Evolutionary conservation across 257 asterid species (phyloP).

Genomic region (Dorcoceras hygrometricum): DNA sequence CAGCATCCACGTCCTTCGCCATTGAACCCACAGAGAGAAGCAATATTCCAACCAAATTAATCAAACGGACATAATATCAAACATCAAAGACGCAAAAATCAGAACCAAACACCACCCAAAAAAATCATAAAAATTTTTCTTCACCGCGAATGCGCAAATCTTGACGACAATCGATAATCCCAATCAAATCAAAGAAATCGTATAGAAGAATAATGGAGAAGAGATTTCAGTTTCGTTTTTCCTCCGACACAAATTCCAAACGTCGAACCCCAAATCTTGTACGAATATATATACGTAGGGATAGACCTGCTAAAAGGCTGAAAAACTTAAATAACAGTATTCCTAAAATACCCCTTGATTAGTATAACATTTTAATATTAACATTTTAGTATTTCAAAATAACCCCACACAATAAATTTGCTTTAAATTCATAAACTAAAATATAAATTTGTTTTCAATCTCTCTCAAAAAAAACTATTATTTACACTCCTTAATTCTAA

Average conservation of each 20-base stretch:
- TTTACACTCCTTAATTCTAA: too few relatives aligned
- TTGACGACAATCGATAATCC: not conserved
- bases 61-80: slow-evolving; percentile 22
- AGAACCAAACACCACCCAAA: not conserved
- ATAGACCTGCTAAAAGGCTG: not conserved
- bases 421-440: too few relatives aligned
- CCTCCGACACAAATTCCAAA: not conserved
- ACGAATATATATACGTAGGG: not conserved
- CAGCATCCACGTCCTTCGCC: slow-evolving; percentile 46
- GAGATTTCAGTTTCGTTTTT: not conserved
- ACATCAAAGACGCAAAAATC: not conserved
- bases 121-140: not conserved
- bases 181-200: not conserved
- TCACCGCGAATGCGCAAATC: too few relatives aligned
- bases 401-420: too few relatives aligned
- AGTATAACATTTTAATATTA: too few relatives aligned
- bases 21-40: slow-evolving; percentile 16
- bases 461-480: too few relatives aligned
- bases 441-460: too few relatives aligned
- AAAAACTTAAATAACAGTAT: not conserved
- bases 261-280: not conserved
- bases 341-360: not conserved
- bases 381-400: too few relatives aligned
- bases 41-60: slow-evolving; percentile 21
- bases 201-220: too few relatives aligned